Evolutionary conservation across 352 stramenopile species (phyloP), one percentile per base, ranked within the genome.

Genomic region (Albugo candida): DNA sequence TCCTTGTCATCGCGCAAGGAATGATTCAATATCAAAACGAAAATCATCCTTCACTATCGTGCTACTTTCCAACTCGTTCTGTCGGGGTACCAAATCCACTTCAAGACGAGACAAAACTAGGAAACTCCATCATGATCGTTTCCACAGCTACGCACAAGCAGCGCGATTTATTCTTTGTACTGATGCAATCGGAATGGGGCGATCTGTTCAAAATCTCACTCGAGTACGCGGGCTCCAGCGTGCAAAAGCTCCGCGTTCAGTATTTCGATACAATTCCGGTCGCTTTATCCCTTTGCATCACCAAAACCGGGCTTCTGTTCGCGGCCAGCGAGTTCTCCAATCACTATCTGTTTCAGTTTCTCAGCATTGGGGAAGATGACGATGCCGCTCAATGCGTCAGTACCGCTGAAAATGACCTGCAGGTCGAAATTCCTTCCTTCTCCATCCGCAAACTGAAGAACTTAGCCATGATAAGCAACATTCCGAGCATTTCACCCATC

Each of bases 141-240:
- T 71, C 76, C 5, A 70, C 92, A 1, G 81, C 85, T 1, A 89
- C 96, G 10, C 85, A 98, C 63, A 89, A 96, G 56, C 87, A 97
- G 48, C 68, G 78, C 41, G 78, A 91, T 53, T 75, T 98, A 44
- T 98, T 98, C 54, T 99, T 99, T 68, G 95, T 96, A 39, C 54
- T 99, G 20, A 59, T 97, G 18, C 96, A 99, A 69, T 96, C 83
- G 1, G 96, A 99, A 60, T 64, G 97, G 20, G 96, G 96, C 27
- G 96, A 99, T 69, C 60, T 99, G 24, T 99, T 97, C 79, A 98
- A 98, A 63, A 84, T 99, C 21, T 96, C 86, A 31, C 65, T 98
- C 13, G 70, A 85, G 19, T 80, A 96, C 58, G 68, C 83, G 20
- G 67, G 74, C 11, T 80, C 71, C 19, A 68, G 71, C 10, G 79